phyloP scores from a whole-genome alignment of 306 rosid species.

The Cercis canadensis region DNA sequence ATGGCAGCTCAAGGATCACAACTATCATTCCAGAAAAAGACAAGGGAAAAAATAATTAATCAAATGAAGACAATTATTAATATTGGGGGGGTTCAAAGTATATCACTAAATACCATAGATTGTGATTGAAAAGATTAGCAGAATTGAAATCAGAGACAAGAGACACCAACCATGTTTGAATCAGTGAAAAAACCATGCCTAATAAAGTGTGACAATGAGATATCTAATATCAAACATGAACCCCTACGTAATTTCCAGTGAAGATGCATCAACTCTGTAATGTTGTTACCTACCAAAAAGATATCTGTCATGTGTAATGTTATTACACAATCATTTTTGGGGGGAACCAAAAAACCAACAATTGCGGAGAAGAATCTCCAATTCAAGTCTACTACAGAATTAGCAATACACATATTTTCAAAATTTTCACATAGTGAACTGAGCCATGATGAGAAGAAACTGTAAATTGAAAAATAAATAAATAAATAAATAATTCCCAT shows the following conservation, averaged over 20 bases:
- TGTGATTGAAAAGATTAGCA: not conserved
- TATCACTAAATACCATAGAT: not conserved
- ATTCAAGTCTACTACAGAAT: not conserved
- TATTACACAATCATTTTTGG: not conserved
- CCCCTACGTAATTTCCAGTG: not conserved
- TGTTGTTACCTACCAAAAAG: not conserved
- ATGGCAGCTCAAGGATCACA: conserved; percentile 55
- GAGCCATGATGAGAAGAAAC: not conserved
- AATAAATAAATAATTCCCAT: no score
- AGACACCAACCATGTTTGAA: not conserved
- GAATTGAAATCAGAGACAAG: not conserved
- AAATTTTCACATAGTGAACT: no score
- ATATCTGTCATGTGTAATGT: not conserved
- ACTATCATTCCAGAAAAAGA: conserved; percentile 55
- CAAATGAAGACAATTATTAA: conserved; percentile 9
- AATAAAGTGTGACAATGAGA: conserved; percentile 6
- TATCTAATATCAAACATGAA: not conserved
- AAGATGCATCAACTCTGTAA: not conserved
- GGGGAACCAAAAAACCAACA: not conserved
- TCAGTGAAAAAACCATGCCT: no score
- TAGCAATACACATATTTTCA: not conserved
- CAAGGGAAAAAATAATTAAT: conserved; percentile 43
- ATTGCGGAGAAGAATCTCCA: not conserved
- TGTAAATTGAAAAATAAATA: not conserved
- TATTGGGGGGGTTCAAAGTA: not conserved